Evolutionary conservation across 768 basidiomycete genomes (phyloP).

Genomic region (Xerocomus spinulosus): DNA sequence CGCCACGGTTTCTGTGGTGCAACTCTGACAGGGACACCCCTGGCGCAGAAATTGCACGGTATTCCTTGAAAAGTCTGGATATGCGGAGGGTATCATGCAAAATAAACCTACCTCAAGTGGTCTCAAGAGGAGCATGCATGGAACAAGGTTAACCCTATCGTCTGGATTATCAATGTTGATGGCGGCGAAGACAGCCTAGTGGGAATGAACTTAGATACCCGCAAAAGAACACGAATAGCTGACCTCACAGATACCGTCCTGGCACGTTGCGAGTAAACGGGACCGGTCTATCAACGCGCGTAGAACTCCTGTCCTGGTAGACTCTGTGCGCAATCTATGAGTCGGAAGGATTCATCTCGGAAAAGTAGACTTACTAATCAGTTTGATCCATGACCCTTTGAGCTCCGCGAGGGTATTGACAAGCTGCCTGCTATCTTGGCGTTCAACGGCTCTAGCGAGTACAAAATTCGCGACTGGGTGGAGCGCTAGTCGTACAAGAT

Average conservation of each 20-base stretch:
- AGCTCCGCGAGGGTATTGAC: constrained; percentile 56
- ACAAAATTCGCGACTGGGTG: constrained; percentile 97
- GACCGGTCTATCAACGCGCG: constrained; percentile 71
- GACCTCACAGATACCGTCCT: constrained; percentile 55
- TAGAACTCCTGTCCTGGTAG: constrained; percentile 72
- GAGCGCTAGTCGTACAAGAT: constrained; percentile 62
- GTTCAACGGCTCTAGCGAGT: constrained; percentile 69
- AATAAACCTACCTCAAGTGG: constrained; percentile 41
- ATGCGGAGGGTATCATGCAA: not conserved
- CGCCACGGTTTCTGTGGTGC: constrained; percentile 13
- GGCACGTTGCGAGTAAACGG: constrained; percentile 42
- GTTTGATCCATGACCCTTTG: constrained; percentile 49
- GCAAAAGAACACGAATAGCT: constrained; percentile 13
- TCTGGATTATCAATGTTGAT: constrained; percentile 51
- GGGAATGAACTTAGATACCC: constrained; percentile 5
- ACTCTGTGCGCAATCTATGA: constrained; percentile 38
- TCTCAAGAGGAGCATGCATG: constrained; percentile 59
- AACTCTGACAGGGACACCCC: constrained; percentile 10
- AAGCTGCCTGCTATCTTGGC: constrained; percentile 55
- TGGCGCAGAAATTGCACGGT: constrained; percentile 6
- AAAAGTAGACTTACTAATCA: constrained; percentile 56
- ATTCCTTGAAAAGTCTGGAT: constrained; percentile 21
- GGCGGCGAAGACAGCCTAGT: constrained; percentile 55
- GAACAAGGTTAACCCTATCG: constrained; percentile 53
- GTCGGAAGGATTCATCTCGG: not conserved